phyloP scores from a whole-genome alignment of 768 basidiomycete species.

The Rhodosporidiobolus odoratus region DNA sequence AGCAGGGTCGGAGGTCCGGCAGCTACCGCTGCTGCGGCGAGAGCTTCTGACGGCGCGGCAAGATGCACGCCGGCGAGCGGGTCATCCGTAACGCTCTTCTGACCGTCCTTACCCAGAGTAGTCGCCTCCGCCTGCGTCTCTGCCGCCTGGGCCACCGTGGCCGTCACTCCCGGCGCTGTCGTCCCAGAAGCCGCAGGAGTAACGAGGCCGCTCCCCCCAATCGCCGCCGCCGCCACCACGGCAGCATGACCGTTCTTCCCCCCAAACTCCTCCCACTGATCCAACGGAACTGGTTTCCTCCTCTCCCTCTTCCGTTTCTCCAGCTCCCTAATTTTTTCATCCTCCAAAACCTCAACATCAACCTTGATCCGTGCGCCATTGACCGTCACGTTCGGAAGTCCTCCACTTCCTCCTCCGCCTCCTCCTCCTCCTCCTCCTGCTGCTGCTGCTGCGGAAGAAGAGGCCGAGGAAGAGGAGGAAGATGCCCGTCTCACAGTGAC shows the following conservation, averaged over 20 bases:
- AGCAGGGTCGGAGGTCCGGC: not conserved
- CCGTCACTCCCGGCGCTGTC: not conserved
- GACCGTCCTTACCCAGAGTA: not conserved
- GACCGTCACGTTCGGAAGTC: slow-evolving; percentile 34
- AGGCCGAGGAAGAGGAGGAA: not conserved
- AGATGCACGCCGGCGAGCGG: not conserved
- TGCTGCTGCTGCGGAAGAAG: not conserved
- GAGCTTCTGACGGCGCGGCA: not conserved
- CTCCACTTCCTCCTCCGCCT: not conserved
- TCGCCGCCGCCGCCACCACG: not conserved
- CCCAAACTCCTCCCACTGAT: slow-evolving; percentile 56
- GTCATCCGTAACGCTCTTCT: not conserved
- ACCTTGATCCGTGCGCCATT: slow-evolving; percentile 80
- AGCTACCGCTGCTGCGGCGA: not conserved
- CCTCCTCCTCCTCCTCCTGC: not conserved
- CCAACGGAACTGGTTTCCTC: slow-evolving; percentile 78
- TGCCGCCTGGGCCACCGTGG: not conserved
- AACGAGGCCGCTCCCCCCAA: too few relatives aligned
- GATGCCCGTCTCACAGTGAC: slow-evolving; percentile 17
- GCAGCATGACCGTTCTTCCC: not conserved
- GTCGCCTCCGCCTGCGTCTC: not conserved
- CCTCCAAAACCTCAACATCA: slow-evolving; percentile 81
- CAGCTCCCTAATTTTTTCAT: slow-evolving; percentile 75
- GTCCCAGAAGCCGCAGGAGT: too few relatives aligned
- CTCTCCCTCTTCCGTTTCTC: slow-evolving; percentile 79